These are phyloP conservation scores for Cutaneotrichosporon sp. DNA, from an alignment of 1,284 basidiomycete species.

Conservation along the genomic window DNA sequence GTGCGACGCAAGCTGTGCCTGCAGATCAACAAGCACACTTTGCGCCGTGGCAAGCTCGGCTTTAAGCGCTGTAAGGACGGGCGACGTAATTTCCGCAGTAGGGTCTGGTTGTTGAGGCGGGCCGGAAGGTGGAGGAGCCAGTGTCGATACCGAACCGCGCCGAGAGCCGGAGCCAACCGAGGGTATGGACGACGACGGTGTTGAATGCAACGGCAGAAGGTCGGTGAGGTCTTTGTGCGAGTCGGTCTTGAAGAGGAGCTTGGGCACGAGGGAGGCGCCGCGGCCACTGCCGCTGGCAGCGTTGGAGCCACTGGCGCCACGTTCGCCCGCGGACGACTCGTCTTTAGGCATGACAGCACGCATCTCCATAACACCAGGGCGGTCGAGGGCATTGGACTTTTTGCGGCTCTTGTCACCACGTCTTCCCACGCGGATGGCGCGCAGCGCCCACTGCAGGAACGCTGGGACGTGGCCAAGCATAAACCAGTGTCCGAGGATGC, in stretches of 20 bases:
- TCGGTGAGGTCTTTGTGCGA: conserved; percentile 20
- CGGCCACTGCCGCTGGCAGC: too few species aligned
- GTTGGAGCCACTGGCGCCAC: conserved; percentile 3
- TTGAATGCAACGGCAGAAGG: conserved; percentile 44
- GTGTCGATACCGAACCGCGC: conserved; percentile 31
- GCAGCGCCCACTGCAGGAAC: conserved; percentile 34
- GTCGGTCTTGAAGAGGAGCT: conserved; percentile 19
- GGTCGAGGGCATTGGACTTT: conserved; percentile 28
- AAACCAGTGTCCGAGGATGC: conserved; percentile 40
- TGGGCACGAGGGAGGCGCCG: conserved; percentile 11
- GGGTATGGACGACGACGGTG: conserved; percentile 21
- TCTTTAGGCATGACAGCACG: conserved; percentile 35
- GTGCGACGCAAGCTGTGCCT: conserved; percentile 67
- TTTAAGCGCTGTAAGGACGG: conserved; percentile 67
- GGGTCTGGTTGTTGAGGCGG: conserved; percentile 4
- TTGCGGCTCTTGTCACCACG: conserved; percentile 37
- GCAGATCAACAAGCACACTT: conserved; percentile 63
- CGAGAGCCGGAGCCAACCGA: conserved; percentile 27
- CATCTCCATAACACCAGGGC: conserved; percentile 39
- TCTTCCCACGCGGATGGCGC: conserved; percentile 16
- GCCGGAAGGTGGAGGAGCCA: conserved; percentile 18
- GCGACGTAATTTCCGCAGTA: conserved; percentile 49
- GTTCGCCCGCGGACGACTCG: conserved; percentile 15
- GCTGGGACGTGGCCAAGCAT: conserved; percentile 33
- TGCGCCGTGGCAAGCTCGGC: conserved; percentile 69